These are phyloP conservation scores for Panicum virgatum DNA, from an alignment of 202 grass and related monocot genomes.

Conservation along the genomic window DNA sequence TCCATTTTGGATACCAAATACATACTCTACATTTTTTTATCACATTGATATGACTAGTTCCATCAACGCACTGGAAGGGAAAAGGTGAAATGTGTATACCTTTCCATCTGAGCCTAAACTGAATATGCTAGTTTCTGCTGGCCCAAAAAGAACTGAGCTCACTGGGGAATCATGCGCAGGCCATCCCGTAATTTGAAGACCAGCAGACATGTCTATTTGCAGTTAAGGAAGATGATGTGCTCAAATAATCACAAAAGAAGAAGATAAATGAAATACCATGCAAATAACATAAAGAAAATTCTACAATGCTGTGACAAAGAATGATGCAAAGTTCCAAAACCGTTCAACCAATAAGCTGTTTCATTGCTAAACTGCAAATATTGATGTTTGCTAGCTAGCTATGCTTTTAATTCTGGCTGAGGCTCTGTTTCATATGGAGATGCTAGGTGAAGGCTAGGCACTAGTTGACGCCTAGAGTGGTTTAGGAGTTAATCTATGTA, in stretches of 20 bases:
- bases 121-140: slow-evolving; percentile 96
- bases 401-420: neutral
- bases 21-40: neutral
- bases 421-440: neutral
- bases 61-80: slow-evolving; percentile 18
- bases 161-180: slow-evolving; percentile 91
- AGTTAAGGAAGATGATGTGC: slow-evolving; percentile 41
- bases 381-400: neutral
- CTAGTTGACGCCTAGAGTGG: neutral
- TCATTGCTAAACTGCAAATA: slow-evolving; percentile 5
- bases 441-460: neutral
- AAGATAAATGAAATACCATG: slow-evolving; percentile 2
- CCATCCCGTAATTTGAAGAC: slow-evolving; percentile 98
- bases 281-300: slow-evolving; percentile 13
- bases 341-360: neutral
- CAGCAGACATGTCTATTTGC: slow-evolving; percentile 89
- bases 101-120: slow-evolving; percentile 92
- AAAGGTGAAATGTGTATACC: slow-evolving; percentile 45
- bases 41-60: slow-evolving; percentile 13
- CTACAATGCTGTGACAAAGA: slow-evolving; percentile 15
- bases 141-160: slow-evolving; percentile 87
- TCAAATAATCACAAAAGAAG: slow-evolving; percentile 12
- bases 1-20: neutral
- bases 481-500: neutral
- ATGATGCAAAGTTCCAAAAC: slow-evolving; percentile 2